These are phyloP conservation scores for Escovopsis weberi DNA, from an alignment of 2,329 filamentous ascomycete species.

Conservation along the genomic window DNA sequence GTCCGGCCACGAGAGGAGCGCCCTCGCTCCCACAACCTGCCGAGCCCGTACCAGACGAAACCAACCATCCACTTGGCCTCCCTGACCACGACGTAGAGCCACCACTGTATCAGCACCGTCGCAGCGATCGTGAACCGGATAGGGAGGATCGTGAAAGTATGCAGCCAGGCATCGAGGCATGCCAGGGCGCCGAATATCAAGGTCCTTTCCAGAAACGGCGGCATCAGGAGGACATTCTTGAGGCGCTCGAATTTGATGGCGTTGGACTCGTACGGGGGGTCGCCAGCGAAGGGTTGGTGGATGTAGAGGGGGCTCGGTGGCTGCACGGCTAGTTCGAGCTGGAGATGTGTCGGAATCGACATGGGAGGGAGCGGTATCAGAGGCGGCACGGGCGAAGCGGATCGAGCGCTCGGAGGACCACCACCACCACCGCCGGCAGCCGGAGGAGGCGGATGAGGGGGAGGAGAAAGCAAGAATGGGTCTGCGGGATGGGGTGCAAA, in stretches of 20 bases:
- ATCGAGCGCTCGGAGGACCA: conserved; percentile 13
- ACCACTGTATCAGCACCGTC: conserved; percentile 63
- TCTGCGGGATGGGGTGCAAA: conserved; percentile 7
- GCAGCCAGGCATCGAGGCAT: conserved; percentile 90
- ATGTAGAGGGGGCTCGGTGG: conserved; percentile 53
- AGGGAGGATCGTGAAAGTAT: conserved; percentile 90
- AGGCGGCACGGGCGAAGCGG: conserved; percentile 35
- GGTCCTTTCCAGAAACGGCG: conserved; percentile 67
- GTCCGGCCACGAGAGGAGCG: conserved; percentile 24
- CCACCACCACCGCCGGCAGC: too few species aligned
- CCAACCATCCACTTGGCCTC: conserved; percentile 57
- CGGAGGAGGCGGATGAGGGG: too few species aligned
- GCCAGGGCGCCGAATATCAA: conserved; percentile 80
- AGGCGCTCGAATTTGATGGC: conserved; percentile 84
- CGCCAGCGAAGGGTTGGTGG: conserved; percentile 39
- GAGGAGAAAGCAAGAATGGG: not conserved
- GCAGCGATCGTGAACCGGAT: conserved; percentile 74
- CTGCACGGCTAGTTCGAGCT: conserved; percentile 48
- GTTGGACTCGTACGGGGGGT: conserved; percentile 76
- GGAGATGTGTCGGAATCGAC: conserved; percentile 50
- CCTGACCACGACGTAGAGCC: conserved; percentile 54
- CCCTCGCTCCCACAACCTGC: conserved; percentile 58
- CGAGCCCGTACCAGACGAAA: conserved; percentile 68
- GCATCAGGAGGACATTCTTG: conserved; percentile 74
- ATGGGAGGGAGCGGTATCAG: conserved; percentile 49